A percentile compares a stretch with the other conserved stretches of the same genome.
These are phyloP conservation scores for Leucogyrophana mollusca DNA, from an alignment of 768 basidiomycete species.

Conservation along the genomic window DNA sequence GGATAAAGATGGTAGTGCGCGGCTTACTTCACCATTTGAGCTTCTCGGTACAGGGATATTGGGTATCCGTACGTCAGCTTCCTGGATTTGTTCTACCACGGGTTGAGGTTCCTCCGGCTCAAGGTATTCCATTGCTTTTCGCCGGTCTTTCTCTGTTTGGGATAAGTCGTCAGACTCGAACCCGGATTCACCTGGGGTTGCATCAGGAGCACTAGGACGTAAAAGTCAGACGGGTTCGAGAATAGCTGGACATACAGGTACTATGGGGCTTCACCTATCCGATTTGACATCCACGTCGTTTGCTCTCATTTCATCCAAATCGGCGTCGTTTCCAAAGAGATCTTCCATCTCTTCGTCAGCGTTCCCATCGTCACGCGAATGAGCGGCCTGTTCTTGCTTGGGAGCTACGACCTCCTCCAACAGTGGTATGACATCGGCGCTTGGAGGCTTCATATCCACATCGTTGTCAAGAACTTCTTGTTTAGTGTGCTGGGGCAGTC, in stretches of 20 bases:
- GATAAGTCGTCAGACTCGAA: slow-evolving; percentile 70
- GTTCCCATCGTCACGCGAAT: slow-evolving; percentile 9
- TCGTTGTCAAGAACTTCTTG: slow-evolving; percentile 27
- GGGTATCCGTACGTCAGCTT: slow-evolving; percentile 79
- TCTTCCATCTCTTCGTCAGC: slow-evolving; percentile 68
- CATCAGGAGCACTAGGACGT: slow-evolving; percentile 33
- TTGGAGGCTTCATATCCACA: slow-evolving; percentile 39
- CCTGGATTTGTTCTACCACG: slow-evolving; percentile 52
- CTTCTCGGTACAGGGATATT: slow-evolving; percentile 81
- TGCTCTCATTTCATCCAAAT: slow-evolving; percentile 33
- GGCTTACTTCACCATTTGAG: slow-evolving; percentile 77
- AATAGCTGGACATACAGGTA: slow-evolving; percentile 8
- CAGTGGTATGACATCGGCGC: slow-evolving; percentile 7
- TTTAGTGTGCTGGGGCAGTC: slow-evolving; percentile 3
- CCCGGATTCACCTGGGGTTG: slow-evolving; percentile 39
- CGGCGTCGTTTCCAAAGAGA: slow-evolving; percentile 76
- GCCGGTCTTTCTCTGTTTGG: slow-evolving; percentile 50
- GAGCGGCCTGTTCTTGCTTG: slow-evolving; percentile 1
- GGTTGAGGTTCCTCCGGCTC: slow-evolving; percentile 71
- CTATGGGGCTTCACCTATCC: slow-evolving; percentile 38
- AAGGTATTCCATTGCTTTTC: slow-evolving; percentile 77
- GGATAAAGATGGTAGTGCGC: slow-evolving; percentile 1
- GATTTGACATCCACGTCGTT: slow-evolving; percentile 37
- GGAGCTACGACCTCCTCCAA: slow-evolving; percentile 16
- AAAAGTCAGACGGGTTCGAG: slow-evolving; percentile 24